Evolutionary conservation across 805 yeast species (phyloP).

Genomic region (Danielozyma ontarioensis): DNA sequence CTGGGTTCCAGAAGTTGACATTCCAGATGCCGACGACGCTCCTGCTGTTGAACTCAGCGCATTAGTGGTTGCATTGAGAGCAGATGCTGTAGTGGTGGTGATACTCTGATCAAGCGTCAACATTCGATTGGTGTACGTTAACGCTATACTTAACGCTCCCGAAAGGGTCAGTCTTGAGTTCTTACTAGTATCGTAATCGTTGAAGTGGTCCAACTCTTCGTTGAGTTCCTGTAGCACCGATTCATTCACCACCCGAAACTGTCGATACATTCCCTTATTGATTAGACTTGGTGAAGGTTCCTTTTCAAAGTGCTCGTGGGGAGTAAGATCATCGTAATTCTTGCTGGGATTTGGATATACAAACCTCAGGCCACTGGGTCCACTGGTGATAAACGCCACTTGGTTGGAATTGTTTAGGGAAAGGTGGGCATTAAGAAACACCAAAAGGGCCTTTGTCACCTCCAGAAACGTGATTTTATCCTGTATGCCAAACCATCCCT

Average conservation of each 20-base stretch:
- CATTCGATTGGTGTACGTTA: constrained; percentile 71
- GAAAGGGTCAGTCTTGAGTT: constrained; percentile 49
- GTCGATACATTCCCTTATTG: constrained; percentile 72
- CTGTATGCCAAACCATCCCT: constrained; percentile 52
- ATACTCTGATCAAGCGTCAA: constrained; percentile 46
- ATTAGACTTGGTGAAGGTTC: constrained; percentile 23
- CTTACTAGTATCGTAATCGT: constrained; percentile 22
- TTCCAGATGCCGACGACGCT: constrained; percentile 8
- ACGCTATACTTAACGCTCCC: constrained; percentile 78
- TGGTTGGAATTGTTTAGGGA: constrained; percentile 79
- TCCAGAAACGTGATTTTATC: constrained; percentile 50
- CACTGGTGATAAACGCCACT: constrained; percentile 76
- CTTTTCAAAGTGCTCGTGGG: constrained; percentile 2
- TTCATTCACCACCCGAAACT: constrained; percentile 76
- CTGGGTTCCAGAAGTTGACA: constrained; percentile 7
- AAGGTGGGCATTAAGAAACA: constrained; percentile 81
- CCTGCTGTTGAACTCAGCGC: constrained; percentile 7
- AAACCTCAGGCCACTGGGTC: constrained; percentile 62
- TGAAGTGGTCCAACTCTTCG: constrained; percentile 27
- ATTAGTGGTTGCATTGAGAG: constrained; percentile 34
- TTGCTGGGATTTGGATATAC: constrained; percentile 54
- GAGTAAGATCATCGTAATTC: constrained; percentile 6
- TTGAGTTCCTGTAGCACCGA: constrained; percentile 58
- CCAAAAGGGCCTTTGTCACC: constrained; percentile 60
- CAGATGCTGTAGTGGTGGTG: constrained; percentile 39